Conservation (phyloP, 495 filamentous ascomycete genomes). For the Trichoderma orchidacearum region DNA sequence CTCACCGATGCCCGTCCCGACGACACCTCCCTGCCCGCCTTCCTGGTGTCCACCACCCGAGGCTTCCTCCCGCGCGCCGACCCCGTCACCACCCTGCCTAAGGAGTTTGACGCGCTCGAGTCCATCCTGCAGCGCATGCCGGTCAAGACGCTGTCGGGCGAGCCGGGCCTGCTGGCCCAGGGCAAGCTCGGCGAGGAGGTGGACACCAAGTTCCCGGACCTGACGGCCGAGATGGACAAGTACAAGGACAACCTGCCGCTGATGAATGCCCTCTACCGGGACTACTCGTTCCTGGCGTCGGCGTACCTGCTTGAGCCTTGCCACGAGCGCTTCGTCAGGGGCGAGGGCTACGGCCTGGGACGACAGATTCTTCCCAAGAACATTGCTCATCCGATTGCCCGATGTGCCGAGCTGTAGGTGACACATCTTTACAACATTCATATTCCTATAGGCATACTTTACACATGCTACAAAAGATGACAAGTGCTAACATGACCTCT, state of each 20-base stretch:
- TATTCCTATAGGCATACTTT: neutral
- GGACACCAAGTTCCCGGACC: constrained; percentile 52
- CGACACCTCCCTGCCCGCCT: constrained; percentile 49
- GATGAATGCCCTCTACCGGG: constrained; percentile 73
- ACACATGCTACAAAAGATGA: too few relatives aligned
- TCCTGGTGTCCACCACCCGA: constrained; percentile 74
- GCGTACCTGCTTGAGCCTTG: constrained; percentile 93
- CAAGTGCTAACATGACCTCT: too few relatives aligned
- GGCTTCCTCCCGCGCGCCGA: constrained; percentile 64
- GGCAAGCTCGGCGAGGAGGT: constrained; percentile 59
- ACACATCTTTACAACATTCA: neutral
- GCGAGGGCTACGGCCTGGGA: constrained; percentile 60
- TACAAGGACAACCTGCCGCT: constrained; percentile 55
- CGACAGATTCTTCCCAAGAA: constrained; percentile 53
- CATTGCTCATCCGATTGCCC: constrained; percentile 62
- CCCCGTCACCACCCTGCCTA: constrained; percentile 45
- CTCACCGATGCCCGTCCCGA: constrained; percentile 23
- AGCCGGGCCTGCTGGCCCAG: constrained; percentile 62
- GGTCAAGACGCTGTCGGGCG: constrained; percentile 51
- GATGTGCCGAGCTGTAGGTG: constrained; percentile 64
- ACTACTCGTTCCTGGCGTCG: constrained; percentile 81
- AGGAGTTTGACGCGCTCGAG: constrained; percentile 54
- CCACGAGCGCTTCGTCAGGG: constrained; percentile 55
- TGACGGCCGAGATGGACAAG: constrained; percentile 56
- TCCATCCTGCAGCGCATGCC: constrained; percentile 62